Evolutionary conservation across 106 monocot genomes (phyloP), one percentile per base, ranked within the genome.

Genomic region (Hemerocallis citrina): DNA sequence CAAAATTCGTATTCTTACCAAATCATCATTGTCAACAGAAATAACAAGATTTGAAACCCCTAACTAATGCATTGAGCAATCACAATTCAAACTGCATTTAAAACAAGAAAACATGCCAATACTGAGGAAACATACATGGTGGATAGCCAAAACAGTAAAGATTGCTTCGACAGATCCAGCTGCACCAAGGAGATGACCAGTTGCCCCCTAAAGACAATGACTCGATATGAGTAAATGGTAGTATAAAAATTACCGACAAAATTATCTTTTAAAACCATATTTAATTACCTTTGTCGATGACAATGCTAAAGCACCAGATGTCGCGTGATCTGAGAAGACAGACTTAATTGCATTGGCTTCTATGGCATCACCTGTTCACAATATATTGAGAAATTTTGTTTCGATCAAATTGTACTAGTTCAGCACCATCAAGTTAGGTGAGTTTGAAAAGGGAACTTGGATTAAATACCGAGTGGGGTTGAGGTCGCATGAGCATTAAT

Each of bases 81-180:
- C n/a, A n/a, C n/a, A n/a, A n/a, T n/a, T n/a, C n/a, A n/a, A n/a
- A n/a, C n/a, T n/a, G n/a, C n/a, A n/a, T n/a, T n/a, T n/a, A n/a
- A n/a, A n/a, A n/a, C n/a, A n/a, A n/a, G 34, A 9, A 19, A 57
- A 57, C 16, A 35, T 34, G 36, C 15, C 28, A 28, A 51, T 51
- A 1, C 15, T 19, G 38, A 35, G 32, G 6, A 50, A 54, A 33
- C 80, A 64, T 83, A 96, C 95, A 75, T 85, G 81, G 61, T 91
- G 72, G 39, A 98, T 82, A 35, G 96, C 70, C 45, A 98, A 65
- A 28, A 98, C 72, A 27, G 79, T 57, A 61, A 98, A 98, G 57
- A 98, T 98, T 64, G 91, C 96, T 83, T 98, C 96, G 7, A 98
- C 91, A 41, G 96, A 75, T n/a, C 96, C 96, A 59, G 96, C 87